Evolutionary conservation across 805 yeast species (phyloP).

Genomic region (Hanseniaspora hatyaiensis): DNA sequence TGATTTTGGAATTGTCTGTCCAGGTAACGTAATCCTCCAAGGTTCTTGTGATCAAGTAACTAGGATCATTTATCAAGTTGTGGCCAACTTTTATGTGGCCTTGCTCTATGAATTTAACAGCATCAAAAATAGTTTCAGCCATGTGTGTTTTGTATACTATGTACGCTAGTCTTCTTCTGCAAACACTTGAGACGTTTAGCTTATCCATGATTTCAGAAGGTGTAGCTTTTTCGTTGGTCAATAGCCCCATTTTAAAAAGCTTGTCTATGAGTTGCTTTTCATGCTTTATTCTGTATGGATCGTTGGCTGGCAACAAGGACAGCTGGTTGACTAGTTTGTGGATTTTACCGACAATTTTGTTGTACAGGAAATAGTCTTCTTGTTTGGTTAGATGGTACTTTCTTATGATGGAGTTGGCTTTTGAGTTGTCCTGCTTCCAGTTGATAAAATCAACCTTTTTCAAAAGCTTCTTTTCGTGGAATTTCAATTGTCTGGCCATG

Average conservation of each 20-base stretch:
- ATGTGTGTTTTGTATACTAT: constrained; percentile 88
- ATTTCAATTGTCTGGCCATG: constrained; percentile 81
- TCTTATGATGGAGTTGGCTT: constrained; percentile 93
- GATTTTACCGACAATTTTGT: constrained; percentile 82
- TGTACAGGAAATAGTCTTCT: constrained; percentile 91
- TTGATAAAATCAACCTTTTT: constrained; percentile 93
- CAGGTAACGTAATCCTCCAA: constrained; percentile 96
- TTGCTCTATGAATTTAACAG: constrained; percentile 84
- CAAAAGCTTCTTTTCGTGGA: constrained; percentile 88
- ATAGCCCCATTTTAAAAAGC: constrained; percentile 74
- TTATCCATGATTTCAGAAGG: constrained; percentile 83
- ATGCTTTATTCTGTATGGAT: constrained; percentile 76
- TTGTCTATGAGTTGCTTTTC: constrained; percentile 82
- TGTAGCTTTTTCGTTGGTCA: constrained; percentile 40
- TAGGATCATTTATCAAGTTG: constrained; percentile 88
- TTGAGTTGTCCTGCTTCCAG: constrained; percentile 94
- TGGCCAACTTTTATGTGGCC: constrained; percentile 98
- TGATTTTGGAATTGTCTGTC: constrained; percentile 94
- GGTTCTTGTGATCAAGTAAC: constrained; percentile 80
- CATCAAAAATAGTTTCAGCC: constrained; percentile 84
- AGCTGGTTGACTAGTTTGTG: constrained; percentile 77
- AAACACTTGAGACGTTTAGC: constrained; percentile 80
- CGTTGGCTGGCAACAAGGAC: constrained; percentile 74
- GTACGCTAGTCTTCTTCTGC: constrained; percentile 85
- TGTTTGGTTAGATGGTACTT: constrained; percentile 87